Percentiles rank a stretch among this genome's conserved stretches.
These are phyloP conservation scores for Atalantia buxifolia DNA, from an alignment of 345 rosid genomes.

Conservation along the genomic window DNA sequence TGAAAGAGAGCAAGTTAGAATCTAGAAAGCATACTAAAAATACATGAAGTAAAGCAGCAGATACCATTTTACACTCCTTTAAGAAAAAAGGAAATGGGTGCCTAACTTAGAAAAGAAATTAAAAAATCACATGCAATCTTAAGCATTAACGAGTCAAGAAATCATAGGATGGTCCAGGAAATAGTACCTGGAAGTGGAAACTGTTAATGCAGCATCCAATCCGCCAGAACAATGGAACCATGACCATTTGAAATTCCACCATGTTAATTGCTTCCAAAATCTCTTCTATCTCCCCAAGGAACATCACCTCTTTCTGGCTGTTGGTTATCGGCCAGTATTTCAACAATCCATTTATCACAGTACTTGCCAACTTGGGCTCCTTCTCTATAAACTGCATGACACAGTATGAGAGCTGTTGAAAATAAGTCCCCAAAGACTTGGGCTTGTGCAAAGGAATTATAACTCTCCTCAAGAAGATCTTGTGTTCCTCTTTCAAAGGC, in stretches of 20 bases:
- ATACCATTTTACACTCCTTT: background rate
- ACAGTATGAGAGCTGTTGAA: constrained; percentile 74
- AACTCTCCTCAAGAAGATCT: constrained; percentile 78
- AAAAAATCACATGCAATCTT: background rate
- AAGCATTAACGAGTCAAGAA: background rate
- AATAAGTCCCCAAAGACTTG: constrained; percentile 68
- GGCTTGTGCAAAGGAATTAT: constrained; percentile 89
- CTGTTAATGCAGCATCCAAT: constrained; percentile 80
- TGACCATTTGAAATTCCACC: constrained; percentile 74
- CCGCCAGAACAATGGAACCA: constrained; percentile 74
- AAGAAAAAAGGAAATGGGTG: background rate
- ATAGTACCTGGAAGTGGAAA: constrained; percentile 78
- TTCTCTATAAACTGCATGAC: constrained; percentile 81
- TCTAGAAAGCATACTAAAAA: background rate
- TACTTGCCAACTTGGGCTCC: constrained; percentile 66
- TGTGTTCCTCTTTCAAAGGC: constrained; percentile 92
- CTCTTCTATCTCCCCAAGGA: constrained; percentile 79
- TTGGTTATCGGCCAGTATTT: constrained; percentile 85
- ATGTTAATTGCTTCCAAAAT: constrained; percentile 67
- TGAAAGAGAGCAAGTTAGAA: background rate
- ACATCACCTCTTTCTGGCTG: constrained; percentile 91
- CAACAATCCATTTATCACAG: constrained; percentile 65
- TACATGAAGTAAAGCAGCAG: background rate
- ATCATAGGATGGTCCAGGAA: background rate
- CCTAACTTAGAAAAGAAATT: background rate